phyloP scores from a whole-genome alignment of 2,329 filamentous ascomycete genomes.

The Aureobasidium musti region DNA sequence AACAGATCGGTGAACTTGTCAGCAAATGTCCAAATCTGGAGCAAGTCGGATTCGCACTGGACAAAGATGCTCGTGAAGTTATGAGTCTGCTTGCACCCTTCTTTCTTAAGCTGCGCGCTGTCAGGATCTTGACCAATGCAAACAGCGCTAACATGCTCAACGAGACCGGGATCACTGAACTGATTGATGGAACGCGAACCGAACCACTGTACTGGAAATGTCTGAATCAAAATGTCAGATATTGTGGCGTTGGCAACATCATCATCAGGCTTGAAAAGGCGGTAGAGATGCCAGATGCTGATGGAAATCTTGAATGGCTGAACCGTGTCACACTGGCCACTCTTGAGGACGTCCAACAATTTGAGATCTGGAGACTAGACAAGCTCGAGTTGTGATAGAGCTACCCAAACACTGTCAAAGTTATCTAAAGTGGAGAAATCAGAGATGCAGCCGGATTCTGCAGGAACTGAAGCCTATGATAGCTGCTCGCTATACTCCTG shows the following conservation, averaged over 20 bases:
- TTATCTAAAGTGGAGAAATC: background rate
- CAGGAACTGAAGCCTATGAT: too few species aligned
- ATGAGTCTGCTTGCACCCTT: constrained; percentile 43
- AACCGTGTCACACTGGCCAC: constrained; percentile 40
- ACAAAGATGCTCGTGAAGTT: constrained; percentile 51
- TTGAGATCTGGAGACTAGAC: constrained; percentile 53
- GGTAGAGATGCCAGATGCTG: constrained; percentile 32
- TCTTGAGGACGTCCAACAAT: constrained; percentile 44
- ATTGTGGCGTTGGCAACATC: constrained; percentile 45
- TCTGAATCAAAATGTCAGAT: constrained; percentile 39
- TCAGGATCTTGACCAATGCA: constrained; percentile 45
- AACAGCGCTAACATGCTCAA: constrained; percentile 34
- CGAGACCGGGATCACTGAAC: constrained; percentile 29
- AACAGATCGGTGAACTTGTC: constrained; percentile 54
- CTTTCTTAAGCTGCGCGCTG: constrained; percentile 45
- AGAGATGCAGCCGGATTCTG: too few species aligned
- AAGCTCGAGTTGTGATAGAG: constrained; percentile 34
- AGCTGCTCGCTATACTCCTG: too few species aligned
- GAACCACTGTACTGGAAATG: constrained; percentile 43
- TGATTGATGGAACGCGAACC: constrained; percentile 38
- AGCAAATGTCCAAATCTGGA: constrained; percentile 59
- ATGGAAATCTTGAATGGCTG: constrained; percentile 34
- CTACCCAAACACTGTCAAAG: background rate
- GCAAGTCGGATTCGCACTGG: constrained; percentile 58
- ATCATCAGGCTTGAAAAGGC: constrained; percentile 43